Evolutionary conservation across 495 filamentous ascomycete genomes (phyloP), one percentile per base, ranked within the genome.

Genomic region (Aspergillus kassunensis): DNA sequence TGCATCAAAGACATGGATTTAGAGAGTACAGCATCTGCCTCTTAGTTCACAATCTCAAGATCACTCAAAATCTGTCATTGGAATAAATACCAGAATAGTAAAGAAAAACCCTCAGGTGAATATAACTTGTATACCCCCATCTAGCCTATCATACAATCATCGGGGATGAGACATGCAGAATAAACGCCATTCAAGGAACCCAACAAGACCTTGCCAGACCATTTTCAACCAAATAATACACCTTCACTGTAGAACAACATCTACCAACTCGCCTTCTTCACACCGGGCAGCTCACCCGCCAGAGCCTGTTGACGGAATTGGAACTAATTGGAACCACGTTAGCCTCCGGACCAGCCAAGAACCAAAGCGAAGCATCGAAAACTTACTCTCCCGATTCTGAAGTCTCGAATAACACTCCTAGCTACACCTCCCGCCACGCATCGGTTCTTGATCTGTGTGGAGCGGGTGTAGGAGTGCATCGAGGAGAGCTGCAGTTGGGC

Each of bases 231-330:
- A 33, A 36, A 44, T 31, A 33, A 39, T 35, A 47, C 31, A 53
- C 41, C 24, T n/a, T n/a, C n/a, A n/a, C n/a, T n/a, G n/a, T n/a
- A 52, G 52, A 43, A 4, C 44, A 40, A 25, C 36, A 30, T 49
- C 61, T 70, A 97, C 93, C 93, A 98, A 66, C 86, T 90, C 8
- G 95, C 93, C 77, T 97, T 97, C 77, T 83, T 88, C 36, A 97
- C 93, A 46, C 93, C 93, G 0, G 93, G 93, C 30, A 98, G 65
- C 49, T 90, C 83, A 49, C 95, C 93, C n/a, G 77, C 83, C 40
- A 96, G 67, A 2, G 95, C 93, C 67, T 96, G 84, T 70, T 91
- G 71, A 65, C 93, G 78, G 76, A 98, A 97, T 74, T 90, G 88
- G 74, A 78, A 98, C 91, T 97, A 62, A n/a, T n/a, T n/a, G n/a